Evolutionary conservation across 169 alveolate species (phyloP), one percentile per base, ranked within the genome.

Genomic region (Cyclospora cayetanensis): DNA sequence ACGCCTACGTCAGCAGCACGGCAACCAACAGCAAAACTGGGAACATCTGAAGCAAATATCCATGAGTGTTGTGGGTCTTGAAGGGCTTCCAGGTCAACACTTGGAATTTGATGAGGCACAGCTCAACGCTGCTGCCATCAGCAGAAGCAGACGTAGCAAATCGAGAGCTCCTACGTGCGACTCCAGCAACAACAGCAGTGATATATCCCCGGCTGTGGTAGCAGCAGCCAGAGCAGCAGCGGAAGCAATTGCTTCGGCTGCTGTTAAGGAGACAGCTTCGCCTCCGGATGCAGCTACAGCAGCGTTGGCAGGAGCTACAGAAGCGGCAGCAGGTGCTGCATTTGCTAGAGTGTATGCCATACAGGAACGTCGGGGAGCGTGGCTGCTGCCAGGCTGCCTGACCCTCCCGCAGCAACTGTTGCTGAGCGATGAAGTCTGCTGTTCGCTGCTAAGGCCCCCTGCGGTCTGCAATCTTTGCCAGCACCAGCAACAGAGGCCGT

Each of bases 381-480:
- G 42, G 1, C 34, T 42, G 42, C 66, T 77, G 2, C 87, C 87
- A 5, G 68, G 65, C 27, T 46, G n/a, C 31, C 87, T 77, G 50
- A 43, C 87, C 4, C 65, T n/a, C 1, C 37, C 70, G 42, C 66
- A 77, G 29, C 87, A 77, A 70, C 87, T 77, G 39, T 25, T 5
- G 31, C 87, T 77, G 22, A 70, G 52, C n/a, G 27, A 43, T 15
- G 70, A 46, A 31, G 22, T 50, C n/a, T 25, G 42, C 70, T 46
- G 43, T 25, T 50, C 34, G 42, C 52, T 27, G 42, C 18, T 31
- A 29, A 1, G 43, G 35, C 87, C 87, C 41, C 87, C 87, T 0
- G 66, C 22, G 3, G 46, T 77, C 50, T 77, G 87, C 87, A 77
- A 77, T 29, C 4, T 77, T 34, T 77, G 87, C 87, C 70, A 20